Conservation (phyloP, 2,329 filamentous ascomycete species). For the Colletotrichum coccodes region DNA sequence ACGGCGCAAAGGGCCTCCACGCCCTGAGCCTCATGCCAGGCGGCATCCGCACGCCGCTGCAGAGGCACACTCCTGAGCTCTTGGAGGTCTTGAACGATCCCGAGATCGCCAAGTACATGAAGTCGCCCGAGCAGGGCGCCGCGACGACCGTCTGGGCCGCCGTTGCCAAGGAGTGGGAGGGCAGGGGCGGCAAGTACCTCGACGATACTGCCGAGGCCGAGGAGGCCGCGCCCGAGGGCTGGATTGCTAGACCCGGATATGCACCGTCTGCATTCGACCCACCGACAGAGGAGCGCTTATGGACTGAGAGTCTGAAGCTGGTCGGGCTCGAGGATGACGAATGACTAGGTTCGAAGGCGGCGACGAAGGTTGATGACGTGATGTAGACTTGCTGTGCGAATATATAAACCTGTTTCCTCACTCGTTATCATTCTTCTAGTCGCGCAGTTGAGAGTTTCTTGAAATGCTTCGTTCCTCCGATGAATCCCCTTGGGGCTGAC, state of each 20-base stretch:
- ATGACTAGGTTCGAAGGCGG: not conserved
- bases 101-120: constrained; percentile 3
- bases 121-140: constrained; percentile 51
- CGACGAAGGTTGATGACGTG: not conserved
- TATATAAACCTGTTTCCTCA: too few relatives aligned
- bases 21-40: constrained; percentile 36
- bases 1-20: constrained; percentile 41
- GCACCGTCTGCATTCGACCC: constrained; percentile 35
- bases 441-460: too few relatives aligned
- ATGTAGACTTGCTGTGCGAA: too few relatives aligned
- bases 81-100: not conserved
- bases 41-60: constrained; percentile 26
- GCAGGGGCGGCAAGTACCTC: constrained; percentile 57
- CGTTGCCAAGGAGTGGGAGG: constrained; percentile 51
- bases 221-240: constrained; percentile 9
- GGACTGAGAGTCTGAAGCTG: constrained; percentile 28
- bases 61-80: not conserved
- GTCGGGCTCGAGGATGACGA: constrained; percentile 27
- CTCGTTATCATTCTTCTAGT: too few relatives aligned
- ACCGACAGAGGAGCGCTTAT: constrained; percentile 21
- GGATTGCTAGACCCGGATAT: constrained; percentile 30
- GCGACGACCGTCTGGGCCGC: constrained; percentile 59
- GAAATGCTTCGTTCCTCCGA: too few relatives aligned
- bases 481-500: too few relatives aligned
- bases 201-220: constrained; percentile 49